A percentile compares a stretch with the other conserved stretches of the same genome.
Conservation (phyloP, 345 rosid genomes). For the Eucalyptus caleyi region DNA sequence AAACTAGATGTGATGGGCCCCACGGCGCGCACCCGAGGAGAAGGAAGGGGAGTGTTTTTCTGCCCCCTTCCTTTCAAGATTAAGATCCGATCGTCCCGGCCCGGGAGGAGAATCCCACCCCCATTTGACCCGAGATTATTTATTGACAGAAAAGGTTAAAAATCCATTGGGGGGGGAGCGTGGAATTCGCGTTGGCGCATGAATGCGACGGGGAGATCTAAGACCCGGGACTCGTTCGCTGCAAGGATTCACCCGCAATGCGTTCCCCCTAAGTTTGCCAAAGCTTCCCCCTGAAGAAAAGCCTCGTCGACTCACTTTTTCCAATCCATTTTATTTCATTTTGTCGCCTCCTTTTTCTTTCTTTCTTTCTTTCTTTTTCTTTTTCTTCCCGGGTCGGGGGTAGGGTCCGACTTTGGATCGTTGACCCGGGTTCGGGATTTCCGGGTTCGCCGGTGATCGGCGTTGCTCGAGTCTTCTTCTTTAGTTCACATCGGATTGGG, state of each 20-base stretch:
- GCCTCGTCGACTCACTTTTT: background rate
- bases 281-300: background rate
- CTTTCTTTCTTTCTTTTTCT: no score
- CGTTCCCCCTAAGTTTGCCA: background rate
- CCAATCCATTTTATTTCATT: no score
- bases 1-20: background rate
- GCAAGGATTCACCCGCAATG: background rate
- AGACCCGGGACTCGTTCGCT: background rate
- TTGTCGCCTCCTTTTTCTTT: background rate
- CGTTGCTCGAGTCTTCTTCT: no score
- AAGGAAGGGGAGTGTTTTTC: no score
- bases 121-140: background rate
- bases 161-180: background rate
- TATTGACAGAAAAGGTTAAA: no score
- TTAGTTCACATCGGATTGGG: background rate
- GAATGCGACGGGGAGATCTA: background rate
- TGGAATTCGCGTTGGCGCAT: background rate
- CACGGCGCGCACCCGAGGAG: background rate
- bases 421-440: background rate
- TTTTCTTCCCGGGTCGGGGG: background rate
- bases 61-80: background rate
- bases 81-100: background rate
- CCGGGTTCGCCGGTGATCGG: background rate
- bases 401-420: background rate
- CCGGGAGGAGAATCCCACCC: background rate